Conservation (phyloP, 352 stramenopile species). For the Blastocystis sp. region DNA sequence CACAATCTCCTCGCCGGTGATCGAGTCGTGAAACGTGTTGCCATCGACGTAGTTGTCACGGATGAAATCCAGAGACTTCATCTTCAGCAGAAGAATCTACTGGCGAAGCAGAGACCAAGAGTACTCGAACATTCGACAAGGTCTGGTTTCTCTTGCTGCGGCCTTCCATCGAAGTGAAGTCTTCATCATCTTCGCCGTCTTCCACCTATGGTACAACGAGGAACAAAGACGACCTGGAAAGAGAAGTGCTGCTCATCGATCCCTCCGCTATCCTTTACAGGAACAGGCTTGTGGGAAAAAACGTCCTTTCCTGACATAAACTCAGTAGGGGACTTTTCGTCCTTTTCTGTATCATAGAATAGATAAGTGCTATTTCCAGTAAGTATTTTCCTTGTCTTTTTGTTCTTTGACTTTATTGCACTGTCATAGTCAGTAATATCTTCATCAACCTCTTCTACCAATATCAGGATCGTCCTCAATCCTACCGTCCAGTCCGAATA, state of each 20-base stretch:
- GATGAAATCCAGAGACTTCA: background rate
- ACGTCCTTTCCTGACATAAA: background rate
- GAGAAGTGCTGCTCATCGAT: background rate
- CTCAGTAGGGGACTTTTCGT: background rate
- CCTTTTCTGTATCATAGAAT: background rate
- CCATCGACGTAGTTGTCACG: slow-evolving; percentile 12
- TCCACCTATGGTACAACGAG: background rate
- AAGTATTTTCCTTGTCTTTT: slow-evolving; percentile 40
- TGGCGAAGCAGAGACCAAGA: background rate
- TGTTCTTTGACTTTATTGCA: background rate
- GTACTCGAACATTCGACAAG: background rate
- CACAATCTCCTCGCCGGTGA: slow-evolving; percentile 13
- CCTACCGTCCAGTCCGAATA: slow-evolving; percentile 15
- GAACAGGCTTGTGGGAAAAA: background rate
- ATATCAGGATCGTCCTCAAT: background rate
- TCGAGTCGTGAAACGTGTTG: slow-evolving; percentile 10
- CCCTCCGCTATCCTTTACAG: background rate
- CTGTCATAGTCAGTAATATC: slow-evolving; percentile 1
- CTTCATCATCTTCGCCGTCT: background rate
- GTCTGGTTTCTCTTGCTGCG: background rate
- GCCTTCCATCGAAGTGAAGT: background rate
- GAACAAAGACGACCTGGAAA: background rate
- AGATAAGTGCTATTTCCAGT: slow-evolving; percentile 35
- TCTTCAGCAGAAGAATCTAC: background rate
- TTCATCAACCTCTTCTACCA: background rate